A percentile compares a stretch with the other conserved stretches of the same genome.
These are phyloP conservation scores for Millerozyma miso DNA, from an alignment of 805 yeast species.

Conservation along the genomic window DNA sequence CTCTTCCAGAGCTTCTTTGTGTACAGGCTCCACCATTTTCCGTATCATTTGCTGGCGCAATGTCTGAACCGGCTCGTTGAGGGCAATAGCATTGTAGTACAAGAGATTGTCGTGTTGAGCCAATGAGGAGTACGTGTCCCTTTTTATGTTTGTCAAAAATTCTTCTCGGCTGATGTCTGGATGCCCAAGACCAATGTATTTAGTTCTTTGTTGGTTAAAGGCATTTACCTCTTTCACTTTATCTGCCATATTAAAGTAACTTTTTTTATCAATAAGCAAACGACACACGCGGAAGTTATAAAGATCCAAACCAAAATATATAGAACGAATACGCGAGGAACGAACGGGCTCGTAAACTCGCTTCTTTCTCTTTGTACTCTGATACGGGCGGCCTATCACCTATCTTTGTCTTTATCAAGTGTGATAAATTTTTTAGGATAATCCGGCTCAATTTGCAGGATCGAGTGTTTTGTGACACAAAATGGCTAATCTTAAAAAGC, in stretches of 20 bases:
- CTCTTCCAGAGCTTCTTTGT: background rate
- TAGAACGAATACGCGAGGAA: too few relatives aligned
- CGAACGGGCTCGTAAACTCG: too few relatives aligned
- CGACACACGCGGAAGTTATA: too few relatives aligned
- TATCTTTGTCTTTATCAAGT: background rate
- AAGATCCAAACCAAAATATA: too few relatives aligned
- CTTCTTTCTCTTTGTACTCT: background rate
- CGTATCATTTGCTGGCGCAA: slow-evolving; percentile 29
- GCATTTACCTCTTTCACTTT: slow-evolving; percentile 36
- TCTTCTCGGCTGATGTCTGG: slow-evolving; percentile 65
- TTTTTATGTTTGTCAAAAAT: slow-evolving; percentile 62
- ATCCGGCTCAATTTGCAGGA: background rate
- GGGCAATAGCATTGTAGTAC: slow-evolving; percentile 50
- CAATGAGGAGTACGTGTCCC: slow-evolving; percentile 62
- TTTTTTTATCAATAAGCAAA: too few relatives aligned
- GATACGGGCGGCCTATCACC: background rate
- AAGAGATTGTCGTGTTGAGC: slow-evolving; percentile 56
- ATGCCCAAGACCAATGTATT: slow-evolving; percentile 73
- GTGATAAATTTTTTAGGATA: background rate
- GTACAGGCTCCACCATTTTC: slow-evolving; percentile 27
- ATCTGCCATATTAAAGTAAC: slow-evolving; percentile 30
- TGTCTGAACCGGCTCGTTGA: slow-evolving; percentile 36
- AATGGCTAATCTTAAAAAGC: background rate
- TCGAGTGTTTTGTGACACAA: background rate
- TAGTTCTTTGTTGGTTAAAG: slow-evolving; percentile 34